Conservation (phyloP, 306 rosid species). For the Oemleria cerasiformis region DNA sequence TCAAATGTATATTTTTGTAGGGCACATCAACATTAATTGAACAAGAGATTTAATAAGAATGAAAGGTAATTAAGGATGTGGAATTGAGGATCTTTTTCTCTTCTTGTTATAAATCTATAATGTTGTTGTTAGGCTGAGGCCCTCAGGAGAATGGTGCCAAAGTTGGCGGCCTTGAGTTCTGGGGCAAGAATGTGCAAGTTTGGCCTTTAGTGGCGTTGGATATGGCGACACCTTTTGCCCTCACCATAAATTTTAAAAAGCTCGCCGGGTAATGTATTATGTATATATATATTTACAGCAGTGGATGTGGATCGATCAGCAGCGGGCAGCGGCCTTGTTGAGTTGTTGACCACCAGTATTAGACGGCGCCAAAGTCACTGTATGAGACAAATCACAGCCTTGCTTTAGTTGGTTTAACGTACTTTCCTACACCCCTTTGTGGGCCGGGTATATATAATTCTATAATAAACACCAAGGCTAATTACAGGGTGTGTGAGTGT, state of each 20-base stretch:
- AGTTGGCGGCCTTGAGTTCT: neutral
- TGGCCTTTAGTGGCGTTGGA: slow-evolving; percentile 22
- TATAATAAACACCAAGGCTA: neutral
- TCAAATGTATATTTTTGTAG: too few relatives aligned
- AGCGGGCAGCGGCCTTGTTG: slow-evolving; percentile 4
- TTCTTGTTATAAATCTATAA: neutral
- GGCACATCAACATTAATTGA: too few relatives aligned
- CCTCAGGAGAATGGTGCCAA: neutral
- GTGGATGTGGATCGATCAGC: too few relatives aligned
- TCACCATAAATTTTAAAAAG: neutral
- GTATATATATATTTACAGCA: too few relatives aligned
- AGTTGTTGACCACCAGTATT: neutral
- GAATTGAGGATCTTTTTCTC: too few relatives aligned
- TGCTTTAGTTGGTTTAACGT: slow-evolving; percentile 12
- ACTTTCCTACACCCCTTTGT: slow-evolving; percentile 10
- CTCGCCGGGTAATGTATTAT: too few relatives aligned
- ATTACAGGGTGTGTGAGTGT: neutral
- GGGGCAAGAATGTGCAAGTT: slow-evolving; percentile 18
- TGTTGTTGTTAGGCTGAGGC: neutral
- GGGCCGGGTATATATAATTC: neutral
- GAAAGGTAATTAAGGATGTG: too few relatives aligned
- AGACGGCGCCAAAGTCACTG: slow-evolving; percentile 27
- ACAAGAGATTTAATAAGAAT: too few relatives aligned
- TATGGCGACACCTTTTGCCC: neutral
- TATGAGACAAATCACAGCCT: slow-evolving; percentile 33